Evolutionary conservation across 2,329 filamentous ascomycete genomes (phyloP), one percentile per base, ranked within the genome.

Genomic region (Lachnellula arida): DNA sequence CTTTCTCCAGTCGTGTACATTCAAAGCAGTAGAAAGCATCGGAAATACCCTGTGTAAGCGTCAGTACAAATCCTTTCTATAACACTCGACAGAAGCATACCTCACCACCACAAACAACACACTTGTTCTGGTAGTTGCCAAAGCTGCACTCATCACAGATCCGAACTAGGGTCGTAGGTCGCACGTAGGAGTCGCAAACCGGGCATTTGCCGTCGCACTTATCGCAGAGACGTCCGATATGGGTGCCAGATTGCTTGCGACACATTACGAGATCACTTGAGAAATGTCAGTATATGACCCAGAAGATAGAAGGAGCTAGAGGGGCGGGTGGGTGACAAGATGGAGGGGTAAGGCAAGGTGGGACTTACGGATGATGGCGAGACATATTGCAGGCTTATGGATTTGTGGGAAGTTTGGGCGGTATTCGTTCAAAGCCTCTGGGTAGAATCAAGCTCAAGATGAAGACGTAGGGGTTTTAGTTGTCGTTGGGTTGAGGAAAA

Each of bases 91-190:
- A 6, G 3, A 17, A 46, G 57, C 56, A 53, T 60, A 64, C 63
- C 67, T 97, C 94, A 67, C 94, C 94, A 72, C 94, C 94, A 75
- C 94, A 99, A 44, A 99, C 94, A 65, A 99, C 91, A 73, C 94
- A 99, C 75, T 99, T 99, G 79, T 99, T 99, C 78, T 97, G 94
- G 79, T 97, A 99, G 81, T 99, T 99, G 71, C 94, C 94, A 74
- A 99, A 99, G 72, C 89, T 92, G 81, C 94, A 99, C 77, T 99
- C 94, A 78, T 99, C 94, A 80, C 94, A 99, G 78, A 99, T 97
- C 70, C 93, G 91, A 59, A 96, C 94, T 55, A 97, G 87, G 8
- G 94, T 97, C 28, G 94, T 99, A 12, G 94, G 94, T 15, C 94
- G 92, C 62, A 99, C 94, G 82, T 99, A 99, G 59, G 90, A 96